Conservation (phyloP, 805 yeast species). For the Cyberlindnera lachancei region DNA sequence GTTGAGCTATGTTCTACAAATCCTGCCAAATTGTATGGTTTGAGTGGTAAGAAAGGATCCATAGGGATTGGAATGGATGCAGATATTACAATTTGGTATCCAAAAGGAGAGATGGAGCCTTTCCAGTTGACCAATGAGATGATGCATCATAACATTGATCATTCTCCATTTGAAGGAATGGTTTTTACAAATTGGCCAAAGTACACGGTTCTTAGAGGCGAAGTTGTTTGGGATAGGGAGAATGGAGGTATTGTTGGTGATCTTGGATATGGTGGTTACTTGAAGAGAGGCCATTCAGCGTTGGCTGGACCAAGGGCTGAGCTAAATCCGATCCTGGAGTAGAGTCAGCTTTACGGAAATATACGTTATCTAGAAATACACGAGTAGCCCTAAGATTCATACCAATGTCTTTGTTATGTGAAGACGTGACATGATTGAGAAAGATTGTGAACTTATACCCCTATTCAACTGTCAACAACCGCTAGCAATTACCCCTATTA, state of each 20-base stretch:
- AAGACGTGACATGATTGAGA: too few relatives aligned
- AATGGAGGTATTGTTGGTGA: slow-evolving; percentile 15
- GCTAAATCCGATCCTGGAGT: slow-evolving; percentile 15
- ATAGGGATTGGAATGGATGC: slow-evolving; percentile 42
- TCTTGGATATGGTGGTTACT: slow-evolving; percentile 19
- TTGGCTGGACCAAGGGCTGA: slow-evolving; percentile 18
- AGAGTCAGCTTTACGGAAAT: slow-evolving; percentile 1
- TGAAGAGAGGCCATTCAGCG: slow-evolving; percentile 21
- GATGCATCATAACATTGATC: slow-evolving; percentile 32
- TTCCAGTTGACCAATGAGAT: slow-evolving; percentile 23
- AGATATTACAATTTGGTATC: slow-evolving; percentile 42
- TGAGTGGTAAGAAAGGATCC: slow-evolving; percentile 33
- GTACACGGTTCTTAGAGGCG: slow-evolving; percentile 33
- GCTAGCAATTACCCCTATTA: too few relatives aligned
- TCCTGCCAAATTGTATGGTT: slow-evolving; percentile 39
- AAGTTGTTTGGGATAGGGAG: slow-evolving; percentile 25
- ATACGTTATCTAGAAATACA: slow-evolving; percentile 4
- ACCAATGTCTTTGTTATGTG: too few relatives aligned
- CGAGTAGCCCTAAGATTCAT: too few relatives aligned
- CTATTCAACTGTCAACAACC: too few relatives aligned
- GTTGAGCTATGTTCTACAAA: slow-evolving; percentile 39
- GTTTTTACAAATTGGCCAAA: slow-evolving; percentile 39
- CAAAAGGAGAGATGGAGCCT: slow-evolving; percentile 24
- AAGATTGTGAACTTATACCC: too few relatives aligned
- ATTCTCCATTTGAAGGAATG: slow-evolving; percentile 34